These are phyloP conservation scores for Aspergillus luchuensis DNA, from an alignment of 2,329 filamentous ascomycete genomes.

Conservation along the genomic window DNA sequence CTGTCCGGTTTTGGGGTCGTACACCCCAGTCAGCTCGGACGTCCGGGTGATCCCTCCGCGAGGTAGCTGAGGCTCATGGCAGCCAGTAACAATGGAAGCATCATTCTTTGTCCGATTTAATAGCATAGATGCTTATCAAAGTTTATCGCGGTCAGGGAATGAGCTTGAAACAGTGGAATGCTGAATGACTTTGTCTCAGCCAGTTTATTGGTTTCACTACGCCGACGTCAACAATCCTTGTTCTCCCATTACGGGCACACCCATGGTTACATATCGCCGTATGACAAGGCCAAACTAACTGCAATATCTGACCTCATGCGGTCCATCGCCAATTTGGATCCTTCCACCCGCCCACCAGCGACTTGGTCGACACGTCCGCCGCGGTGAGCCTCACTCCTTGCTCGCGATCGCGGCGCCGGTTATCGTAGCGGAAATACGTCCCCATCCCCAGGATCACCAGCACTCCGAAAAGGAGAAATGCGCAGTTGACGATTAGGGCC, in stretches of 20 bases:
- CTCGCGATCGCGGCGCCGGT: conserved; percentile 8
- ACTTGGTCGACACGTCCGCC: conserved; percentile 12
- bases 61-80: not conserved
- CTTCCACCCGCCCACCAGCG: conserved; percentile 12
- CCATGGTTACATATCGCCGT: not conserved
- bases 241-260: not conserved
- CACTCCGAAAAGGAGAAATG: conserved; percentile 8
- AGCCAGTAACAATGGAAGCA: not conserved
- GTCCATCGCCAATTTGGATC: conserved; percentile 20
- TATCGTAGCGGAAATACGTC: conserved; percentile 15
- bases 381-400: conserved; percentile 14
- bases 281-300: not conserved
- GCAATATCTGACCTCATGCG: not conserved
- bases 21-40: not conserved
- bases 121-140: not conserved
- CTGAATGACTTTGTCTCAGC: too few species aligned
- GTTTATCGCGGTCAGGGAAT: not conserved
- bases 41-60: not conserved
- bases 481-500: conserved; percentile 15
- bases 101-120: too few species aligned
- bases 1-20: not conserved
- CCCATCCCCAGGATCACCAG: conserved; percentile 12
- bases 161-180: too few species aligned
- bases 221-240: too few species aligned
- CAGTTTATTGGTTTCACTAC: too few species aligned